phyloP scores from a whole-genome alignment of 1,284 basidiomycete species.

The Neonothopanus nambi region DNA sequence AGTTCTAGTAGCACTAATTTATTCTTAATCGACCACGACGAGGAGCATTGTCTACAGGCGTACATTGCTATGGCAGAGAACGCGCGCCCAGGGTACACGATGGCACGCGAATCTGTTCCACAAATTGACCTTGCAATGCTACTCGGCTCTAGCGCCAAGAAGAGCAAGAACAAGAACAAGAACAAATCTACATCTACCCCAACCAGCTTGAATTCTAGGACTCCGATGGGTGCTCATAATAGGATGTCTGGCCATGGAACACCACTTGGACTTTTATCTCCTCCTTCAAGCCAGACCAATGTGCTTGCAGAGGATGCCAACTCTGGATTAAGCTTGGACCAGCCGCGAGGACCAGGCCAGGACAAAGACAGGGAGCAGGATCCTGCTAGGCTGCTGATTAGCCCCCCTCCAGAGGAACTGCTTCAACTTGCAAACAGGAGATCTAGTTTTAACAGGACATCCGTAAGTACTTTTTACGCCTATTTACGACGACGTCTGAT shows the following conservation, averaged over 20 bases:
- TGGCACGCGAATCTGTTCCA: constrained; percentile 1
- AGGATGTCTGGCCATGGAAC: constrained; percentile 1
- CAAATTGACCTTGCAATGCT: constrained; percentile 8
- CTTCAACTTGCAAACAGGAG: constrained; percentile 23
- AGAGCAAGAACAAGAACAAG: constrained; percentile 13
- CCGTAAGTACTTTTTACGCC: constrained; percentile 13
- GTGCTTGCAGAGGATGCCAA: neutral
- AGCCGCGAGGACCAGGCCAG: neutral
- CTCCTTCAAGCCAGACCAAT: constrained; percentile 12
- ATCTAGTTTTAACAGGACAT: constrained; percentile 9
- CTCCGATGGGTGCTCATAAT: constrained; percentile 9
- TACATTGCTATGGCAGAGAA: constrained; percentile 7
- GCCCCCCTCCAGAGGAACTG: constrained; percentile 46
- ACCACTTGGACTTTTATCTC: constrained; percentile 15
- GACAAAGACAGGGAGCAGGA: constrained; percentile 14
- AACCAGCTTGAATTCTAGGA: constrained; percentile 1
- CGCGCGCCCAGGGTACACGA: neutral
- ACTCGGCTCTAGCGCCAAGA: neutral
- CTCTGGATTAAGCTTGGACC: neutral
- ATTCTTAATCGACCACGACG: no score
- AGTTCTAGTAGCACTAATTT: no score
- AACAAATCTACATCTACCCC: neutral
- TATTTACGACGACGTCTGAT: constrained; percentile 16
- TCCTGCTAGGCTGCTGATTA: constrained; percentile 37
- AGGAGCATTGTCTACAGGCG: no score